Evolutionary conservation across 306 rosid species (phyloP), one percentile per base, ranked within the genome.

Genomic region (Lablab purpureus): DNA sequence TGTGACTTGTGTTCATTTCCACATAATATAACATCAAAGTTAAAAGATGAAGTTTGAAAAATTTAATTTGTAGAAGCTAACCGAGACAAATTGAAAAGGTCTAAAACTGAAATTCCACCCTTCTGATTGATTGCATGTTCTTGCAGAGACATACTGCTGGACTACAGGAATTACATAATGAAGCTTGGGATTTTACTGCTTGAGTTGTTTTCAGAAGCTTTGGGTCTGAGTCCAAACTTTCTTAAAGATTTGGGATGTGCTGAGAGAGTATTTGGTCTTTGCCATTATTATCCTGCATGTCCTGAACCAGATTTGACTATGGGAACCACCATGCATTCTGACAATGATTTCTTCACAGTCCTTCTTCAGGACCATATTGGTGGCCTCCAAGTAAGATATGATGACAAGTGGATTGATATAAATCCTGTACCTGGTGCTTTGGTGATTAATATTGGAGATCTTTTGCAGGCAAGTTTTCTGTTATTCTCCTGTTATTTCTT

Each of bases 291-390:
- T 27, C 87, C 87, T 21, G 45, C 87, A 4, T 84, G 87, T 62
- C 87, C 81, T 12, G 81, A 84, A 60, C 87, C 84, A 28, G 21
- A 84, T 4, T 23, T 79, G 50, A 84, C 84, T 12, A 2, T 84
- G 55, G 84, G 87, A 59, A 62, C 40, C 40, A 67, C 64, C 13
- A 30, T 41, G 11, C 87, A 79, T 23, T 28, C 78, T 22, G 87
- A 84, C 30, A 30, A n/a, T 79, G 40, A n/a, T 49, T 84, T 84
- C 13, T 59, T 84, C 58, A 79, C 84, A 37, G 45, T 84, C 19
- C 81, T 84, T 79, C 87, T 79, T 1, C 87, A 84, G n/a, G 87
- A 84, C 3, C 77, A 69, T 13, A 60, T 84, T 19, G 87, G 84
- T 60, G 84, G 87, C 9, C 81, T 84, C 3, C 87, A 84, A 56